Evolutionary conservation across 129 eudicot species (phyloP), one percentile per base, ranked within the genome.

Genomic region (Centrapalus pauciflorus): DNA sequence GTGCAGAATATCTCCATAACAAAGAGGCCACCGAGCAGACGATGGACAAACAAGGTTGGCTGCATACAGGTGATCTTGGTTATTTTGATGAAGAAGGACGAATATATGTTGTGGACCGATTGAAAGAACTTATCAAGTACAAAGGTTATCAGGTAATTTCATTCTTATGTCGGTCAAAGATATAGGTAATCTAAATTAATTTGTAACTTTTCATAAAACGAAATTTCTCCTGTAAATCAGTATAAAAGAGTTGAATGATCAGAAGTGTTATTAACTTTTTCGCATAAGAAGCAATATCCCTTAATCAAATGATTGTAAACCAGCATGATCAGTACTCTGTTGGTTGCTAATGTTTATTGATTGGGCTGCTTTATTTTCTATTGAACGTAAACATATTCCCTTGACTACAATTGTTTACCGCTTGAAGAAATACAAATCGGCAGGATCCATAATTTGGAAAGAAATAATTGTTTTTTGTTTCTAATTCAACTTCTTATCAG

Each of bases 1-100:
- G 19, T 60, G 35, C 84, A 93, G 98, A 92, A 56, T 88, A 93
- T 79, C 80, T 72, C 65, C 80, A 88, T 65, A 93, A 93, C 73
- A 78, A 76, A 25, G 80, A 85, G 77, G 98, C 98, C 43, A 88
- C 98, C 2, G 80, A 83, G 81, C 80, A 78, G 49, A 85, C 98
- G 17, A 81, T 92, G 30, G 98, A 92, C 77, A 76, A 79, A 66
- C 81, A 85, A 24, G 98, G 96, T 6, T 92, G 98, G 98, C 57
- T 92, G 29, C 96, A 83, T 35, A 92, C 98, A 0, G 98, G 96
- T 38, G 98, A 93, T 78, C 85, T 93, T 64, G 98, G 98, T 38
- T 88, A 88, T 70, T 93, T 93, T 54, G 98, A 93, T 60, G 92
- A 92, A 32, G 84, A 82, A 59, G 98, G 96, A 34, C 85, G 82